These are phyloP conservation scores for Huntiella decipiens DNA, from an alignment of 2,329 filamentous ascomycete genomes.

Conservation along the genomic window DNA sequence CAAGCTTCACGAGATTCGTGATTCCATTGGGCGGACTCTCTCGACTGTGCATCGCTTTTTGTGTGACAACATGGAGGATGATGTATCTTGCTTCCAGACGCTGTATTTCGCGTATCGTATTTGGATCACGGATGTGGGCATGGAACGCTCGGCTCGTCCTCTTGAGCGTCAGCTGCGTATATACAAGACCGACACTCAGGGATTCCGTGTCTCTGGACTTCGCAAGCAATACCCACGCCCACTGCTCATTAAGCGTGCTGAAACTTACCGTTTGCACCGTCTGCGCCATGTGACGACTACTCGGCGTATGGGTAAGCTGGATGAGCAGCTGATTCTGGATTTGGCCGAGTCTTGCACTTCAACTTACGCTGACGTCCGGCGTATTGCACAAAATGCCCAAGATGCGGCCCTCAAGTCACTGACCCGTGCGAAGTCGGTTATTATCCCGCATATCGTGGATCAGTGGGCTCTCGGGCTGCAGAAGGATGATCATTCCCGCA, in stretches of 20 bases:
- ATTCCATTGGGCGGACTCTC: slow-evolving; percentile 59
- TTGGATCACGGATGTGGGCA: slow-evolving; percentile 95
- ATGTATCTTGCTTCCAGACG: slow-evolving; percentile 86
- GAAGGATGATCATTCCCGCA: slow-evolving; percentile 66
- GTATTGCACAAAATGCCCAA: slow-evolving; percentile 75
- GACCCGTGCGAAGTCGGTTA: slow-evolving; percentile 68
- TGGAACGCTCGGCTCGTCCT: slow-evolving; percentile 85
- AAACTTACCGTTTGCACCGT: slow-evolving; percentile 88
- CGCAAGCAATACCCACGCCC: slow-evolving; percentile 85
- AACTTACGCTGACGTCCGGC: slow-evolving; percentile 84
- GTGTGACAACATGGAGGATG: slow-evolving; percentile 70
- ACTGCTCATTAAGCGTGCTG: slow-evolving; percentile 76
- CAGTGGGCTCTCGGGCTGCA: slow-evolving; percentile 62
- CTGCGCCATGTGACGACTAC: slow-evolving; percentile 83
- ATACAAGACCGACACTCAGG: slow-evolving; percentile 68
- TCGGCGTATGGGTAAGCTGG: slow-evolving; percentile 72
- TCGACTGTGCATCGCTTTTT: slow-evolving; percentile 75
- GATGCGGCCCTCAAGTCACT: slow-evolving; percentile 88
- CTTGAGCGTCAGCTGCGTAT: slow-evolving; percentile 72
- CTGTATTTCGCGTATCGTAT: slow-evolving; percentile 82
- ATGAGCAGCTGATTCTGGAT: slow-evolving; percentile 68
- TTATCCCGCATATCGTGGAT: slow-evolving; percentile 73
- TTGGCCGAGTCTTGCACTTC: slow-evolving; percentile 80
- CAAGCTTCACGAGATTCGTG: slow-evolving; percentile 62
- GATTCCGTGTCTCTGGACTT: slow-evolving; percentile 86